A percentile compares a stretch with the other conserved stretches of the same genome.
Conservation (phyloP, 2,329 filamentous ascomycete genomes). For the Lecanicillium sp. region DNA sequence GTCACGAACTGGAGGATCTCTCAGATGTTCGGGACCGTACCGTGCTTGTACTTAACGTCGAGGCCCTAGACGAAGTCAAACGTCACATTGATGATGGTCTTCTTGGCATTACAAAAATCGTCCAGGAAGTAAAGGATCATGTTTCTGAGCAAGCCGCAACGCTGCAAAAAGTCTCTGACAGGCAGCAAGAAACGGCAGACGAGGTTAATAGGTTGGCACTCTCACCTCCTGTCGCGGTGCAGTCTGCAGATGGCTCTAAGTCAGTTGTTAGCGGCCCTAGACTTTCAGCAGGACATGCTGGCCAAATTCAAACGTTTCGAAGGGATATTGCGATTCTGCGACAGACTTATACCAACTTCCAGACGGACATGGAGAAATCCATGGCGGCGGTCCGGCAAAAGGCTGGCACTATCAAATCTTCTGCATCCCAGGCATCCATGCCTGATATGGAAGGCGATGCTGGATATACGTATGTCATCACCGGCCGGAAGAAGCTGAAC, state of each 20-base stretch:
- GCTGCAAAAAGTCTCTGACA: constrained; percentile 79
- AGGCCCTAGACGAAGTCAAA: constrained; percentile 91
- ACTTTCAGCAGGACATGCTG: constrained; percentile 54
- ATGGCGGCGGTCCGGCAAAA: constrained; percentile 80
- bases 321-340: constrained; percentile 85
- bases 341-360: constrained; percentile 88
- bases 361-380: constrained; percentile 77
- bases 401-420: constrained; percentile 70
- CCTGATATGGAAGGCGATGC: constrained; percentile 65
- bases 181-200: constrained; percentile 81
- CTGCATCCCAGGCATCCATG: constrained; percentile 61
- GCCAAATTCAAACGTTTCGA: constrained; percentile 72
- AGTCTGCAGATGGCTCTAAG: constrained; percentile 32
- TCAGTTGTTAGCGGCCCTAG: constrained; percentile 28
- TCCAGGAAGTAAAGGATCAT: constrained; percentile 79
- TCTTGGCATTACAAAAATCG: constrained; percentile 66
- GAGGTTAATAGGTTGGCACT: constrained; percentile 62
- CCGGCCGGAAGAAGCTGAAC: constrained; percentile 78
- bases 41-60: constrained; percentile 90
- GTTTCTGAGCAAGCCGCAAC: constrained; percentile 76
- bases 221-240: constrained; percentile 33
- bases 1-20: constrained; percentile 91
- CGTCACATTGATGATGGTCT: constrained; percentile 91
- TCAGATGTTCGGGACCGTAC: constrained; percentile 89
- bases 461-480: constrained; percentile 78